Conservation (phyloP, 164 flowering plant genomes). For the Dillenia turbinata region DNA sequence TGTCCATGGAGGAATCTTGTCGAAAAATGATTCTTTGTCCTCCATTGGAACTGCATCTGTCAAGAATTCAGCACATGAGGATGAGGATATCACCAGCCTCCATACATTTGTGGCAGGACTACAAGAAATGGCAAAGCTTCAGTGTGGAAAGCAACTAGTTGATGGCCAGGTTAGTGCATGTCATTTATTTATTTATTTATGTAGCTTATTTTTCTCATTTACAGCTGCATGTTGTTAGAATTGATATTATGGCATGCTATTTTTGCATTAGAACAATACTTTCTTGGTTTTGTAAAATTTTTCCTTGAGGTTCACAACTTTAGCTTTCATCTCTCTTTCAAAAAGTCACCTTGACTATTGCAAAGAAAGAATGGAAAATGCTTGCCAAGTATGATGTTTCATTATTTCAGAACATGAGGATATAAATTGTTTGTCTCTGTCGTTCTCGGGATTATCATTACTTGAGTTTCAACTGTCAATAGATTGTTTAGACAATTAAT, state of each 20-base stretch:
- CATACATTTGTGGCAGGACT: slow-evolving; percentile 74
- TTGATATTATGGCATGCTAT: not conserved
- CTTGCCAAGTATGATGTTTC: not conserved
- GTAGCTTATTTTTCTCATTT: not conserved
- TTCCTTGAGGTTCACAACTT: not conserved
- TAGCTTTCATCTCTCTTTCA: not conserved
- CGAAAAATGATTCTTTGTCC: slow-evolving; percentile 45
- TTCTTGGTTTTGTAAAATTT: too few species aligned
- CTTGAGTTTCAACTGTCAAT: too few species aligned
- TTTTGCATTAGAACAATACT: too few species aligned
- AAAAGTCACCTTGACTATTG: not conserved
- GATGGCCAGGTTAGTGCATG: slow-evolving; percentile 47
- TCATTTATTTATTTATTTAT: not conserved
- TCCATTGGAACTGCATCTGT: slow-evolving; percentile 36
- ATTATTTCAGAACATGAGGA: too few species aligned
- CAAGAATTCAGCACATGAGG: slow-evolving; percentile 26
- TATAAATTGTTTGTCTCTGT: too few species aligned
- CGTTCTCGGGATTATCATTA: too few species aligned
- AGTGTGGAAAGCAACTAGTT: slow-evolving; percentile 48
- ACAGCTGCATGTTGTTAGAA: not conserved
- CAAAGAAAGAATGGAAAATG: not conserved
- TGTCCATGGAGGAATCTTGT: slow-evolving; percentile 16
- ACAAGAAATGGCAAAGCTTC: slow-evolving; percentile 71
- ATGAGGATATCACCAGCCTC: slow-evolving; percentile 74
- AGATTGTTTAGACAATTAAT: not conserved